Conservation (phyloP, 495 filamentous ascomycete species). For the Hypoxylon crocopeplum region DNA sequence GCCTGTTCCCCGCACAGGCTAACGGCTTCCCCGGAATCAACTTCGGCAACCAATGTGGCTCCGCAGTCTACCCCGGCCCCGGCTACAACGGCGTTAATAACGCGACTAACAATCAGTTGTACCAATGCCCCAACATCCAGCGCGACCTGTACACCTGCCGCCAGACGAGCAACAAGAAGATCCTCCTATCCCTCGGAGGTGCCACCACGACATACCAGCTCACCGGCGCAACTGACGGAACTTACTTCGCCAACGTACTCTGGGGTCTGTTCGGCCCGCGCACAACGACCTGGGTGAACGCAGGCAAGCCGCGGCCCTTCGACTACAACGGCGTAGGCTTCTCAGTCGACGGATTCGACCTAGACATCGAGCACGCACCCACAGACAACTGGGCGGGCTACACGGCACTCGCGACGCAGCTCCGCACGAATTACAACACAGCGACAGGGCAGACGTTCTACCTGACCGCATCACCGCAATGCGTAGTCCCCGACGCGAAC, state of each 20-base stretch:
- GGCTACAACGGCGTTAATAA: slow-evolving; percentile 40
- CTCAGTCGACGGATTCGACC: slow-evolving; percentile 65
- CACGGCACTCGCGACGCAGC: slow-evolving; percentile 49
- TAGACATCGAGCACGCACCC: slow-evolving; percentile 60
- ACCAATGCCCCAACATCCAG: slow-evolving; percentile 43
- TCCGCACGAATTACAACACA: slow-evolving; percentile 4
- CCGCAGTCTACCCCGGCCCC: slow-evolving; percentile 40
- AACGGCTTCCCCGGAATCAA: slow-evolving; percentile 65
- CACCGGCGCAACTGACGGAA: slow-evolving; percentile 53
- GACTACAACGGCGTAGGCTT: slow-evolving; percentile 53
- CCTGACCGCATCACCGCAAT: slow-evolving; percentile 63
- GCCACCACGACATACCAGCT: slow-evolving; percentile 52
- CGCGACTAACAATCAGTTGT: slow-evolving; percentile 32
- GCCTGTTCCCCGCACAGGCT: slow-evolving; percentile 64
- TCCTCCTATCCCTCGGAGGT: slow-evolving; percentile 72
- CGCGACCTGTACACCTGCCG: slow-evolving; percentile 60
- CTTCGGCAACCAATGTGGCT: slow-evolving; percentile 71
- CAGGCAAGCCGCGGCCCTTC: slow-evolving; percentile 45
- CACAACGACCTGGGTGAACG: slow-evolving; percentile 45
- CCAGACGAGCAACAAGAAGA: slow-evolving; percentile 62
- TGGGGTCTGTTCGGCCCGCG: slow-evolving; percentile 70
- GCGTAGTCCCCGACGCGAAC: slow-evolving; percentile 57
- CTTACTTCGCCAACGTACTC: slow-evolving; percentile 64
- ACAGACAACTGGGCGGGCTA: slow-evolving; percentile 41
- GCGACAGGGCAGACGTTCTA: slow-evolving; percentile 33